Conservation (phyloP, 768 basidiomycete species). For the Chiua virens region DNA sequence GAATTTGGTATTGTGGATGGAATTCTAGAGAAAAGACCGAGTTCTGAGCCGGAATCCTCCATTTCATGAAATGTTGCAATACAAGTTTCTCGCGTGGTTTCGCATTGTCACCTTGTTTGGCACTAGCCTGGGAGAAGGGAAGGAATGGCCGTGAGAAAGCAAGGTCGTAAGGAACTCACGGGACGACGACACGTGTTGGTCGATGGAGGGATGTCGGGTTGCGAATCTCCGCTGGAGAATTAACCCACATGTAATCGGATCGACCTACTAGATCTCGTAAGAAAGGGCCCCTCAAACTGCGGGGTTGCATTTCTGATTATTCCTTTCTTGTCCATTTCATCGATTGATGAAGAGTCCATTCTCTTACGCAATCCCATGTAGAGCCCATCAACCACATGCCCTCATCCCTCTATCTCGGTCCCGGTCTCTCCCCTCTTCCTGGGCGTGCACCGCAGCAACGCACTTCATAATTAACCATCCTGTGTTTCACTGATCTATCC, state of each 20-base stretch:
- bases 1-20: conserved; percentile 93
- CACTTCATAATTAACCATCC: conserved; percentile 6
- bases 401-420: conserved; percentile 22
- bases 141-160: conserved; percentile 12
- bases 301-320: conserved; percentile 19
- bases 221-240: conserved; percentile 27
- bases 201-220: conserved; percentile 13
- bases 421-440: conserved; percentile 16
- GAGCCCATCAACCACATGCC: conserved; percentile 6
- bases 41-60: conserved; percentile 40
- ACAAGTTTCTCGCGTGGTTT: conserved; percentile 14
- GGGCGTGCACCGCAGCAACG: conserved; percentile 19
- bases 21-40: conserved; percentile 78
- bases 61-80: conserved; percentile 20
- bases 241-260: conserved; percentile 24
- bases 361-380: conserved; percentile 18
- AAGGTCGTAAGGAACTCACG: conserved; percentile 16
- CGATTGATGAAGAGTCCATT: conserved; percentile 18
- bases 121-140: conserved; percentile 12
- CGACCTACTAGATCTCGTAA: conserved; percentile 18
- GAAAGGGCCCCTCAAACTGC: conserved; percentile 30
- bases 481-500: conserved; percentile 16
- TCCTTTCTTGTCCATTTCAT: conserved; percentile 16
- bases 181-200: conserved; percentile 20
- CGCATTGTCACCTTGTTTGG: background rate